Conservation (phyloP, 768 basidiomycete genomes). For the Xerocomus potaroensis region DNA sequence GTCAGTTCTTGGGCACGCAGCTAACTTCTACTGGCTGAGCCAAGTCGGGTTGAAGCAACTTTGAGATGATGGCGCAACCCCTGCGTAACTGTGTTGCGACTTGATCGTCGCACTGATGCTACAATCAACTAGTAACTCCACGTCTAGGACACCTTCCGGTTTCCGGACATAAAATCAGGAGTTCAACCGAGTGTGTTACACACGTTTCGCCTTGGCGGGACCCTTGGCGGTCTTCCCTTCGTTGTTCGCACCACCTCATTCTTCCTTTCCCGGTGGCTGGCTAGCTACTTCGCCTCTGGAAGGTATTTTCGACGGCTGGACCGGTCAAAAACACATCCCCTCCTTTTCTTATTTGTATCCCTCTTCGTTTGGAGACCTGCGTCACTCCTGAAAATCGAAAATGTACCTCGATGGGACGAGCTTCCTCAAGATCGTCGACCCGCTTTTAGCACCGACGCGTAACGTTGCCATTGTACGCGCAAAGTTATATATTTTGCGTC, state of each 20-base stretch:
- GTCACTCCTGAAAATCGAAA: background rate
- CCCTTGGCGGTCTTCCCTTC: slow-evolving; percentile 5
- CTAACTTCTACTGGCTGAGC: background rate
- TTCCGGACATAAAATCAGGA: background rate
- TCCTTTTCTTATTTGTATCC: background rate
- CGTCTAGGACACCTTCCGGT: too few relatives aligned
- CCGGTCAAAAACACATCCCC: slow-evolving; percentile 6
- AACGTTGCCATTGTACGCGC: slow-evolving; percentile 20
- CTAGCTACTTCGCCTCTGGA: slow-evolving; percentile 32
- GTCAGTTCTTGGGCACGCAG: too few relatives aligned
- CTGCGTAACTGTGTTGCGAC: too few relatives aligned
- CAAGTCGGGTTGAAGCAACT: background rate
- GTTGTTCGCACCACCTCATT: slow-evolving; percentile 18
- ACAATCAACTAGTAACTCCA: background rate
- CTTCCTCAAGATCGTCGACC: slow-evolving; percentile 1
- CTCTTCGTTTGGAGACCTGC: background rate
- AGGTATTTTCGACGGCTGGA: slow-evolving; percentile 27
- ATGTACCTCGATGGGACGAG: slow-evolving; percentile 5
- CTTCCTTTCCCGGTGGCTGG: slow-evolving; percentile 31
- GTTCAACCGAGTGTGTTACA: background rate
- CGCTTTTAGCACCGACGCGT: slow-evolving; percentile 12
- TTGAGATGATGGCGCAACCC: background rate
- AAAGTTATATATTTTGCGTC: background rate
- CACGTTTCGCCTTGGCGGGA: background rate
- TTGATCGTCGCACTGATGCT: too few relatives aligned